Conservation (phyloP, 495 filamentous ascomycete genomes). For the Aspergillus asperescens region DNA sequence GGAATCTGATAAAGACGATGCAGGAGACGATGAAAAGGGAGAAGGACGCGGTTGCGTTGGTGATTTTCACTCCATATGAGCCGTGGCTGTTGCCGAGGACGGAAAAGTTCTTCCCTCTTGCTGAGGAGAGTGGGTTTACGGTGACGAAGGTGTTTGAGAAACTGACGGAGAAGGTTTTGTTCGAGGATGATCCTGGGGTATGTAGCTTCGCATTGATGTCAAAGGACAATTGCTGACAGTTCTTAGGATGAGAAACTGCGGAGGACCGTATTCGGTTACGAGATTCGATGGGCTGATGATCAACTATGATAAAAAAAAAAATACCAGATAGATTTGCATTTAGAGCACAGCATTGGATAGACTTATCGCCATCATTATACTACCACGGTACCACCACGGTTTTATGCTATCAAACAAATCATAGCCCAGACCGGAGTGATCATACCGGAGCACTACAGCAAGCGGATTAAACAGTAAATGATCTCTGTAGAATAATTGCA, state of each 20-base stretch:
- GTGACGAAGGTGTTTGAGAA: constrained; percentile 77
- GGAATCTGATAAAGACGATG: constrained; percentile 66
- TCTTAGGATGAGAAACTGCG: constrained; percentile 60
- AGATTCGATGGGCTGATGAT: constrained; percentile 44
- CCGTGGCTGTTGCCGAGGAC: constrained; percentile 85
- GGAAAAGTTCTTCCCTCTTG: constrained; percentile 76
- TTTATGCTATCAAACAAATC: too few relatives aligned
- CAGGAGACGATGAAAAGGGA: constrained; percentile 52
- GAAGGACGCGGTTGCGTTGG: constrained; percentile 59
- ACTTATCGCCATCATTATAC: background rate
- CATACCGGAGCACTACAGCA: too few relatives aligned
- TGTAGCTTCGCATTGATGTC: constrained; percentile 19
- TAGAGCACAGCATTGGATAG: background rate
- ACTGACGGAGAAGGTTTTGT: constrained; percentile 76
- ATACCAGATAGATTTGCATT: constrained; percentile 2
- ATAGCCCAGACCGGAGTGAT: too few relatives aligned
- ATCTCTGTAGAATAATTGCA: too few relatives aligned
- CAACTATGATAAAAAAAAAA: constrained; percentile 24
- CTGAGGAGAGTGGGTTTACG: constrained; percentile 57
- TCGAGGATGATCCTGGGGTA: constrained; percentile 78
- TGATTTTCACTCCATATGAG: constrained; percentile 91
- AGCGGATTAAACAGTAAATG: too few relatives aligned
- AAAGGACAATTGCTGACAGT: constrained; percentile 10
- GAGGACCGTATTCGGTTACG: constrained; percentile 77
- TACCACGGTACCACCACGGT: too few relatives aligned